Conservation (phyloP, 257 asterid genomes). For the Plantago elongata region DNA sequence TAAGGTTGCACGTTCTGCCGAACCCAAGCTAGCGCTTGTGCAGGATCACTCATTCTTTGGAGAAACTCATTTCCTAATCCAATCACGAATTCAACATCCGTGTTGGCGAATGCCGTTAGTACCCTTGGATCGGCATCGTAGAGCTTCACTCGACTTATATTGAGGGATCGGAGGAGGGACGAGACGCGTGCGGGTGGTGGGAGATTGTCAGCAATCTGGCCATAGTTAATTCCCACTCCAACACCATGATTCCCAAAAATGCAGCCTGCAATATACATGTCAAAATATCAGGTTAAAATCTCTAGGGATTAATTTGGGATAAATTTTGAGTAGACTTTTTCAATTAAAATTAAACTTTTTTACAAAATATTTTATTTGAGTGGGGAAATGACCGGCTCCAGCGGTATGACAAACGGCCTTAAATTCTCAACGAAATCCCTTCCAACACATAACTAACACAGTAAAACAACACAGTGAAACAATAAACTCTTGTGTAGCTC, state of each 20-base stretch:
- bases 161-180: conserved; percentile 52
- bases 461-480: neutral
- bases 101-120: conserved; percentile 55
- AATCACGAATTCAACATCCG: conserved; percentile 59
- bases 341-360: too few species aligned
- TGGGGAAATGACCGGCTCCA: too few species aligned
- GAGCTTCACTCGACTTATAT: conserved; percentile 57
- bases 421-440: too few species aligned
- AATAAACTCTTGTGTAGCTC: neutral
- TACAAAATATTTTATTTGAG: too few species aligned
- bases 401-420: too few species aligned
- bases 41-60: conserved; percentile 51
- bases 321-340: too few species aligned
- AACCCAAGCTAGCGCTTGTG: conserved; percentile 69
- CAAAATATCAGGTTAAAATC: neutral
- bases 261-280: conserved; percentile 28
- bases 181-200: conserved; percentile 73
- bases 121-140: conserved; percentile 82
- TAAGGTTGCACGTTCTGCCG: conserved; percentile 64
- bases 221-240: conserved; percentile 84
- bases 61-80: conserved; percentile 72
- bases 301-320: too few species aligned
- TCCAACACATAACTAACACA: neutral
- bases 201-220: conserved; percentile 80
- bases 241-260: conserved; percentile 18